Percentiles rank a stretch among this genome's conserved stretches.
phyloP scores from a whole-genome alignment of 129 eudicot species.

The Dittrichia graveolens region DNA sequence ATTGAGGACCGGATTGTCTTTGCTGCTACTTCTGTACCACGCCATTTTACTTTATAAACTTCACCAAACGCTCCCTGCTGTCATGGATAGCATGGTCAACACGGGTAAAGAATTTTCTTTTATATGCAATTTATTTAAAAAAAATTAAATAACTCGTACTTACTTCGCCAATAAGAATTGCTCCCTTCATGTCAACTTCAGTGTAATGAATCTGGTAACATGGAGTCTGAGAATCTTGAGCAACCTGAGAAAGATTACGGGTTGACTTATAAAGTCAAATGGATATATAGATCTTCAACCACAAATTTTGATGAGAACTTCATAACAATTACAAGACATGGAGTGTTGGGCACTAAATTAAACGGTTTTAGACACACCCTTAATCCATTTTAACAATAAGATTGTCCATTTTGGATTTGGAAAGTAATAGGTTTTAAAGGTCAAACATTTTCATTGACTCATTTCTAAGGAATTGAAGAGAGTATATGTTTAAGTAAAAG shows the following conservation, averaged over 20 bases:
- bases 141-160: background rate
- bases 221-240: conserved; percentile 53
- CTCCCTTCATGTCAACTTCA: conserved; percentile 52
- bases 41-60: conserved; percentile 72
- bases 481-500: conserved; percentile 1
- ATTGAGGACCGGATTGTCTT: conserved; percentile 68
- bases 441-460: conserved; percentile 3
- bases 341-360: background rate
- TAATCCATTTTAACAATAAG: background rate
- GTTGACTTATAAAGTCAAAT: conserved; percentile 24
- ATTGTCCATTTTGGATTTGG: background rate
- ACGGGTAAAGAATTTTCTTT: conserved; percentile 16
- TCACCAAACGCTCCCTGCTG: conserved; percentile 74
- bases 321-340: background rate
- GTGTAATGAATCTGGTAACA: conserved; percentile 48
- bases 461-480: background rate
- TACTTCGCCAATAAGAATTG: conserved; percentile 65
- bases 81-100: conserved; percentile 22
- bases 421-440: background rate
- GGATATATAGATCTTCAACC: background rate
- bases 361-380: background rate
- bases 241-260: conserved; percentile 39
- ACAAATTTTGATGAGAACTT: background rate
- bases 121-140: background rate
- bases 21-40: conserved; percentile 79